Base-by-base conservation (phyloP, 371 early-diverging fungal genomes). In the Catenaria anguillulae region DNA sequence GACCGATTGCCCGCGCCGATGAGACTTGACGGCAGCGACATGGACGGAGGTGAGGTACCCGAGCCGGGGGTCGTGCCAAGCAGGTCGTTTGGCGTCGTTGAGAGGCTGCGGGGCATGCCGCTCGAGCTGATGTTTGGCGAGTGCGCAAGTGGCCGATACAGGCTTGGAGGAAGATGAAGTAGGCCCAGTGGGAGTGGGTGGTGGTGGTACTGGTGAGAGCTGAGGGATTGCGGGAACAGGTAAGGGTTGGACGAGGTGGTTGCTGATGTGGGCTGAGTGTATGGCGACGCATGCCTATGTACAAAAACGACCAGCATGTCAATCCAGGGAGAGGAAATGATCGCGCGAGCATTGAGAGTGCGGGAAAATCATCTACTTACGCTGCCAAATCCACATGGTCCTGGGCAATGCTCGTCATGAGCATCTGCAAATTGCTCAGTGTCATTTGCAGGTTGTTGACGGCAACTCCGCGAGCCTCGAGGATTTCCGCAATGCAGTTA, bases 401-500 rank as follows among this genome's bases (percentile, higher is more conserved):
- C 3, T 46, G 46, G 23, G n/a, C 19, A 10, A 56, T n/a, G 37
- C 56, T 56, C n/a, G n/a, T 29, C 23, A 58, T 31, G 15, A 58
- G 31, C 43, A 19, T 4, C 43, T 42, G 17, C 21, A 58, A 10
- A 13, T 58, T 58, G 43, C 21, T 45, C 35, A 58, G 43, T 13
- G 59, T 58, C 59, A 58, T 58, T 8, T 58, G 59, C 12, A 58
- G 29, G 29, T 35, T 8, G 13, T 6, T n/a, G 15, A 29, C 59
- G 17, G 43, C 21, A 17, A 58, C 24, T 15, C 59, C 59, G 15
- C 43, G 59, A 15, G 59, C 26, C 15, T 31, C 59, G 15, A 58
- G 37, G 0, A 58, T 24, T 42, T 58, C 59, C 2, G 43, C 29
- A n/a, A 58, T 58, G 43, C 40, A 58, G 26, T 58, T 58, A 29